Evolutionary conservation across 2,329 filamentous ascomycete species (phyloP).

Genomic region (Teratosphaeriaceae sp.): DNA sequence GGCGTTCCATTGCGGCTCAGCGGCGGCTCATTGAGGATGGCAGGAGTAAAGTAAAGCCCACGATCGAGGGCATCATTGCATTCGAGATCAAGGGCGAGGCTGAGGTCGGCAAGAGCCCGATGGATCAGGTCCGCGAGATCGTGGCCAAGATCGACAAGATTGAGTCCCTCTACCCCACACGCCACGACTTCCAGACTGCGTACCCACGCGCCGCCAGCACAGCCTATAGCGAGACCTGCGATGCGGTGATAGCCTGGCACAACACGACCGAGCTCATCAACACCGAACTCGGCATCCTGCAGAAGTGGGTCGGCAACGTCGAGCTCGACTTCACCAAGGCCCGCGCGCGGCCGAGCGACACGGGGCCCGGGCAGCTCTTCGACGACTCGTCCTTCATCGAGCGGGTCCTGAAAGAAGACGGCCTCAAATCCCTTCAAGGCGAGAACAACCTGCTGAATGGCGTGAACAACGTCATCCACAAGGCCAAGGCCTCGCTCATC

Average conservation of each 20-base stretch:
- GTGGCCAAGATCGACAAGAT: conserved; percentile 86
- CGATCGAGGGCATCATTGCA: conserved; percentile 80
- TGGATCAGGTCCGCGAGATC: conserved; percentile 83
- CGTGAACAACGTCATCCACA: conserved; percentile 79
- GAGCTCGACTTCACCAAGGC: conserved; percentile 84
- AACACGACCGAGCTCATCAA: conserved; percentile 97
- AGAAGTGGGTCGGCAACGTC: conserved; percentile 94
- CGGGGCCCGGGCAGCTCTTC: conserved; percentile 62
- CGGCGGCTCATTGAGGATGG: conserved; percentile 82
- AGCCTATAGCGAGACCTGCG: conserved; percentile 73
- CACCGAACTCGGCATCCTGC: conserved; percentile 82
- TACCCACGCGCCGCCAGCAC: conserved; percentile 72
- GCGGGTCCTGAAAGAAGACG: conserved; percentile 90
- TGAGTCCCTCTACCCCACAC: conserved; percentile 78
- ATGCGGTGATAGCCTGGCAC: conserved; percentile 90
- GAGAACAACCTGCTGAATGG: conserved; percentile 76
- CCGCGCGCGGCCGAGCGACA: conserved; percentile 56
- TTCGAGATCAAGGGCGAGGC: conserved; percentile 93
- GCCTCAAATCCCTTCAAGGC: conserved; percentile 83
- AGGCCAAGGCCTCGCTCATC: conserved; percentile 88
- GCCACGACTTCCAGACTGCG: conserved; percentile 63
- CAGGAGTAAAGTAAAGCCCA: conserved; percentile 62
- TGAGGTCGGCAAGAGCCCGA: conserved; percentile 79
- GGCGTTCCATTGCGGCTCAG: conserved; percentile 76
- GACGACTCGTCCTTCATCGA: conserved; percentile 95